Conservation (phyloP, 1,284 basidiomycete genomes). For the Rhizopogon parksii region DNA sequence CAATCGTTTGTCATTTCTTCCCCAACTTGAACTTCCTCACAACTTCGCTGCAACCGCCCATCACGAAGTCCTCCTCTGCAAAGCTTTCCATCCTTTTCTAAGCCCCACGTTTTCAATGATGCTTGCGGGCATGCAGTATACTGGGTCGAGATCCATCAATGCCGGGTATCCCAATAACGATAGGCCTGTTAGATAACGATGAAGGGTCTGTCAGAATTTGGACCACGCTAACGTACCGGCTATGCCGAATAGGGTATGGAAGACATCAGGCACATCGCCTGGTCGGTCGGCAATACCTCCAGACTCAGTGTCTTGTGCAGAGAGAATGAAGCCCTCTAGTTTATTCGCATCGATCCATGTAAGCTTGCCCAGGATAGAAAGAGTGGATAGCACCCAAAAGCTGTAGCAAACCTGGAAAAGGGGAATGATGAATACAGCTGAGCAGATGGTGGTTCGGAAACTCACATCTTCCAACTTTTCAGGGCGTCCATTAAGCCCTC, state of each 20-base stretch:
- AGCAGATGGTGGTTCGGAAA: not conserved
- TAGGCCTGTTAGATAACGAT: slow-evolving; percentile 47
- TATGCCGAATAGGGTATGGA: slow-evolving; percentile 91
- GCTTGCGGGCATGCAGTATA: slow-evolving; percentile 90
- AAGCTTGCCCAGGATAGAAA: slow-evolving; percentile 81
- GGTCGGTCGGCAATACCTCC: slow-evolving; percentile 95
- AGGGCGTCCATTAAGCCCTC: slow-evolving; percentile 92
- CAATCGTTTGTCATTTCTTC: too few species aligned
- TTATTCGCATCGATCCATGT: slow-evolving; percentile 90
- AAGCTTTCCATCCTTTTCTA: slow-evolving; percentile 60
- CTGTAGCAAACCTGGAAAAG: slow-evolving; percentile 84
- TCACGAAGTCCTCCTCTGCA: slow-evolving; percentile 33
- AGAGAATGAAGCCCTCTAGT: slow-evolving; percentile 77
- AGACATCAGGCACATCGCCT: slow-evolving; percentile 92
- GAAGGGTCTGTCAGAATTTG: not conserved
- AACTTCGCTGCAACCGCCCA: not conserved
- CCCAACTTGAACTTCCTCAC: too few species aligned
- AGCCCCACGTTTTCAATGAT: slow-evolving; percentile 43
- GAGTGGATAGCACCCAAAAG: slow-evolving; percentile 90
- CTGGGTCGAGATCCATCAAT: slow-evolving; percentile 81
- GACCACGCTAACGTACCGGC: slow-evolving; percentile 52
- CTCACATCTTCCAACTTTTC: slow-evolving; percentile 96
- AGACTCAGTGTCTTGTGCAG: slow-evolving; percentile 81
- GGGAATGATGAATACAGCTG: slow-evolving; percentile 26
- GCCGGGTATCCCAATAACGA: slow-evolving; percentile 87